Evolutionary conservation across 345 rosid species (phyloP).

Genomic region (Punica granatum): DNA sequence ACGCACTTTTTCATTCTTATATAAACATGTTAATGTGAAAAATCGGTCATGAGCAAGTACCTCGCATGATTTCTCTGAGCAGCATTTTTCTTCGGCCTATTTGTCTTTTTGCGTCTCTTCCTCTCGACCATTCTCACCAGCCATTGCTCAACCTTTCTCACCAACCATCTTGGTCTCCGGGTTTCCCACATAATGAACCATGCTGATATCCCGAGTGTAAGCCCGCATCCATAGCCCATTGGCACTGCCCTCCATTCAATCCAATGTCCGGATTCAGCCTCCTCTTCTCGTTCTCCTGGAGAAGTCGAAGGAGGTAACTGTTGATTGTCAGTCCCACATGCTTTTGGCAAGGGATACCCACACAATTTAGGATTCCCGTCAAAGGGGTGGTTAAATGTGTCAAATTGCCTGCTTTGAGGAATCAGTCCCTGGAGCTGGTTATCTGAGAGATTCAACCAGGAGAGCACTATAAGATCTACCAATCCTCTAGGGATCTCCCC

Average conservation of each 20-base stretch:
- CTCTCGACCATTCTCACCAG: slow-evolving; percentile 35
- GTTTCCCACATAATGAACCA: neutral
- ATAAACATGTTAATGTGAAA: neutral
- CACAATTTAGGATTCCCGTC: slow-evolving; percentile 4
- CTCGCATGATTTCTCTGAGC: neutral
- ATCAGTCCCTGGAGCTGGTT: slow-evolving; percentile 1
- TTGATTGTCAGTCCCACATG: neutral
- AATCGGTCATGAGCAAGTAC: too few relatives aligned
- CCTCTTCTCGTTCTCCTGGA: neutral
- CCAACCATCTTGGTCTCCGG: neutral
- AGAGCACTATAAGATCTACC: neutral
- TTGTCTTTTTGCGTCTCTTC: slow-evolving; percentile 42
- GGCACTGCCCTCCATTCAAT: slow-evolving; percentile 8
- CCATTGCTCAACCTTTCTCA: too few relatives aligned
- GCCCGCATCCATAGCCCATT: slow-evolving; percentile 15
- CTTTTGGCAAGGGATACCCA: slow-evolving; percentile 7
- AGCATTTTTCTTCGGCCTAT: slow-evolving; percentile 16
- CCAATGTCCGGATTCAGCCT: neutral
- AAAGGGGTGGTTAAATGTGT: neutral
- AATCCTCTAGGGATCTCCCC: slow-evolving; percentile 10
- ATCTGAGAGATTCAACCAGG: neutral
- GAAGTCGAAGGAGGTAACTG: neutral
- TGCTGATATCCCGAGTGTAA: neutral
- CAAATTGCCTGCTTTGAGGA: slow-evolving; percentile 1
- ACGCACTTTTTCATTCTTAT: too few relatives aligned